These are phyloP conservation scores for Sedum album DNA, from an alignment of 164 flowering plant genomes.

Conservation along the genomic window DNA sequence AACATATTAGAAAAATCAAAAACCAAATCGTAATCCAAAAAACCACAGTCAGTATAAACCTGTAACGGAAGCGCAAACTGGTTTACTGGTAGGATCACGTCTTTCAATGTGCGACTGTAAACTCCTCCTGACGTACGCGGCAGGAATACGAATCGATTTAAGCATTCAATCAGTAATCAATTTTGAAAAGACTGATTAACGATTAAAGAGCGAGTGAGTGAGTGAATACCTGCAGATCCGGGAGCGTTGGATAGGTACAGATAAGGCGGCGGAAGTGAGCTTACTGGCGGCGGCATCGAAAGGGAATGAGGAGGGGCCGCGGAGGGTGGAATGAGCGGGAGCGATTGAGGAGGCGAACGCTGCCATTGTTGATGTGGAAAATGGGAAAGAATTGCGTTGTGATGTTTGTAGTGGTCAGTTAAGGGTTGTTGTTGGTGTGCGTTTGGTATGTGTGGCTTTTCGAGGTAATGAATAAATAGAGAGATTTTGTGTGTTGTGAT, in stretches of 20 bases:
- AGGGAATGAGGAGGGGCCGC: not conserved
- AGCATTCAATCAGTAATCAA: too few species aligned
- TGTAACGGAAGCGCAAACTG: not conserved
- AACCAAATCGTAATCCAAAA: not conserved
- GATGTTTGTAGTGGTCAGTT: too few species aligned
- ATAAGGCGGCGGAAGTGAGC: not conserved
- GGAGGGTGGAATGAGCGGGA: not conserved
- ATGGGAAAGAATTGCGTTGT: too few species aligned
- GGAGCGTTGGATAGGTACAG: not conserved
- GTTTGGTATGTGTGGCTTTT: not conserved
- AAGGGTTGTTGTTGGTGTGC: not conserved
- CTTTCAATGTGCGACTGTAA: not conserved
- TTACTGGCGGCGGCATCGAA: not conserved
- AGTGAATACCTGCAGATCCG: slow-evolving; percentile 4
- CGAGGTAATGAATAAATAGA: slow-evolving; percentile 3
- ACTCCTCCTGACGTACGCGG: not conserved
- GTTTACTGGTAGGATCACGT: not conserved
- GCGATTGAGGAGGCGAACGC: not conserved
- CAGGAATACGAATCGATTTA: not conserved
- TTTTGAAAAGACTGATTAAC: too few species aligned
- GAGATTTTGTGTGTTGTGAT: too few species aligned
- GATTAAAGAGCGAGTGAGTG: not conserved
- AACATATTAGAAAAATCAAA: not conserved
- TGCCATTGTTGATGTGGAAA: not conserved
- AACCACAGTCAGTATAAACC: too few species aligned